Conservation (phyloP, 1,284 basidiomycete genomes). For the Hymenochaete sp. region DNA sequence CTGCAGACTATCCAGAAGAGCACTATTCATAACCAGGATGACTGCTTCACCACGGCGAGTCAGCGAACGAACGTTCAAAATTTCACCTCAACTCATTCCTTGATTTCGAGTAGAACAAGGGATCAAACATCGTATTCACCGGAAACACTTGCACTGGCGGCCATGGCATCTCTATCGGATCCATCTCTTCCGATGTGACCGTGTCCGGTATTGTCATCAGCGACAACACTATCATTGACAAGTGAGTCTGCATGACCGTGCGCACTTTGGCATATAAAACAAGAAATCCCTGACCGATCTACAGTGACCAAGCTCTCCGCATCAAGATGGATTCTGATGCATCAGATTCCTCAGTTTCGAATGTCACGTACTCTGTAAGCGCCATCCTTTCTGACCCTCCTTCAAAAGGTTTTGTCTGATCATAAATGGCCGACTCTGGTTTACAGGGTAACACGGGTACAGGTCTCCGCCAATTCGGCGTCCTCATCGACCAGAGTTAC, state of each 20-base stretch:
- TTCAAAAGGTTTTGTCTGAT: conserved; percentile 3
- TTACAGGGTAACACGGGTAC: conserved; percentile 35
- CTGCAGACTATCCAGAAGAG: conserved; percentile 16
- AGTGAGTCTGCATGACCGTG: conserved; percentile 41
- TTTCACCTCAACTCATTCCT: too few relatives aligned
- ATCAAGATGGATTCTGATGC: conserved; percentile 38
- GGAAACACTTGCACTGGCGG: conserved; percentile 46
- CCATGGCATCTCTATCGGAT: conserved; percentile 57
- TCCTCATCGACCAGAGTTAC: conserved; percentile 43
- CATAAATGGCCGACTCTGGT: background rate
- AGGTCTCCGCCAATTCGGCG: conserved; percentile 33
- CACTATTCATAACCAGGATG: conserved; percentile 36
- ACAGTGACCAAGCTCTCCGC: conserved; percentile 35
- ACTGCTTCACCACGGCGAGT: conserved; percentile 60
- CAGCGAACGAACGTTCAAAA: too few relatives aligned
- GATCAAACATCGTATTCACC: conserved; percentile 45
- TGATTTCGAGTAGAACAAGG: too few relatives aligned
- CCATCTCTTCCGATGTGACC: conserved; percentile 36
- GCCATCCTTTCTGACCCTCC: conserved; percentile 5
- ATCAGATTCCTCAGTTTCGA: conserved; percentile 32
- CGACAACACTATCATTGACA: conserved; percentile 34
- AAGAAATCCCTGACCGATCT: background rate
- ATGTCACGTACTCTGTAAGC: conserved; percentile 34
- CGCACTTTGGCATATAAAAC: background rate
- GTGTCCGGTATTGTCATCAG: conserved; percentile 41